phyloP scores from a whole-genome alignment of 805 yeast species.

The Lipomyces chichibuensis region DNA sequence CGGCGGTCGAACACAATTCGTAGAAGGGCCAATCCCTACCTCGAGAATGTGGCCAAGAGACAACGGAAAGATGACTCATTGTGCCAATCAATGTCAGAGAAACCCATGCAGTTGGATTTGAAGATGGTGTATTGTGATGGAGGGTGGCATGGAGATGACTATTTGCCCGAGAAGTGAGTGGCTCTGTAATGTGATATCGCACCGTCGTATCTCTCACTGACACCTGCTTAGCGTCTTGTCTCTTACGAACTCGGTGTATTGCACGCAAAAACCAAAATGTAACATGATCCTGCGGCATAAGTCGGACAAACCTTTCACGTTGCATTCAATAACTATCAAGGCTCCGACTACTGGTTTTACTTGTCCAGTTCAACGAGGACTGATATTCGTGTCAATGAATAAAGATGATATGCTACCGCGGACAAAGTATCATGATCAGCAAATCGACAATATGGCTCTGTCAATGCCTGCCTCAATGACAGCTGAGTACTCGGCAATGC shows the following conservation, averaged over 20 bases:
- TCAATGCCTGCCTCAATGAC: conserved; percentile 10
- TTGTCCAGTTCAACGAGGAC: conserved; percentile 35
- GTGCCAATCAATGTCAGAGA: conserved; percentile 13
- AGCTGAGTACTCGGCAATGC: conserved; percentile 17
- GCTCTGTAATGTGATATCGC: not conserved
- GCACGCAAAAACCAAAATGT: conserved; percentile 32
- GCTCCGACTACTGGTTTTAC: conserved; percentile 34
- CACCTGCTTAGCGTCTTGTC: conserved; percentile 13
- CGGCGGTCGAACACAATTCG: conserved; percentile 26
- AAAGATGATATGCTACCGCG: conserved; percentile 31
- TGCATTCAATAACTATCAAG: conserved; percentile 32
- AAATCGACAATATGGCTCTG: conserved; percentile 16
- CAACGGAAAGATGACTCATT: conserved; percentile 17
- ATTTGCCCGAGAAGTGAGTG: conserved; percentile 29
- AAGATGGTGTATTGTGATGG: conserved; percentile 32
- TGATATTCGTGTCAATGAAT: conserved; percentile 30
- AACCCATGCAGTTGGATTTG: conserved; percentile 20
- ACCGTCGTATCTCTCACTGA: not conserved
- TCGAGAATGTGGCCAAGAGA: conserved; percentile 25
- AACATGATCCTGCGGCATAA: conserved; percentile 33
- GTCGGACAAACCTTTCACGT: conserved; percentile 23
- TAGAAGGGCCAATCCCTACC: conserved; percentile 21
- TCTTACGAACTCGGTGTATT: conserved; percentile 25
- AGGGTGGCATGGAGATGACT: conserved; percentile 34
- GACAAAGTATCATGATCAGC: conserved; percentile 23